Evolutionary conservation across 1,139 yeast genomes (phyloP).

Genomic region (Blastobotrys buckinghamii): DNA sequence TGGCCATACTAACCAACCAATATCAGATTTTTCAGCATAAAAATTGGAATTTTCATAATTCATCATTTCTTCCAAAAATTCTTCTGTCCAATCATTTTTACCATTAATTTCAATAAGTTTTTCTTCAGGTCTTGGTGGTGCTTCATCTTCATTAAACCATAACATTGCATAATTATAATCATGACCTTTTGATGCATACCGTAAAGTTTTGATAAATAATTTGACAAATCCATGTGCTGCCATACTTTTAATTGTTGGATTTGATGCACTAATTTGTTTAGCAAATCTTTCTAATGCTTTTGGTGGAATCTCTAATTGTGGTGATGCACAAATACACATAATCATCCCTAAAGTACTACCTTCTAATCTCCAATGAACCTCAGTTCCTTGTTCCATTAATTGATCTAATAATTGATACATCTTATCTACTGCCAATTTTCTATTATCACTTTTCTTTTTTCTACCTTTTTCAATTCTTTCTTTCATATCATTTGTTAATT

Average conservation of each 20-base stretch:
- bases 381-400: constrained; percentile 16
- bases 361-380: constrained; percentile 64
- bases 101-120: constrained; percentile 40
- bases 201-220: constrained; percentile 47
- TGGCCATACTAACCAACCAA: constrained; percentile 84
- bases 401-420: constrained; percentile 16
- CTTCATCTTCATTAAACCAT: constrained; percentile 35
- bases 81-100: constrained; percentile 34
- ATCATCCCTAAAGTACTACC: constrained; percentile 41
- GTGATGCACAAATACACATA: constrained; percentile 23
- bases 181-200: constrained; percentile 51
- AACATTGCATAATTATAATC: constrained; percentile 28
- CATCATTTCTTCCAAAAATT: constrained; percentile 51
- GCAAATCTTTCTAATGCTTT: constrained; percentile 46
- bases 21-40: constrained; percentile 41
- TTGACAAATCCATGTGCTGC: constrained; percentile 61
- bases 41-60: constrained; percentile 31
- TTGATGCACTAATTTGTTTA: constrained; percentile 54
- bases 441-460: constrained; percentile 46
- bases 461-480: constrained; percentile 42
- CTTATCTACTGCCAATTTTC: constrained; percentile 20
- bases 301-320: constrained; percentile 38
- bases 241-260: constrained; percentile 63
- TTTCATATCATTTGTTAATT: constrained; percentile 38
- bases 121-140: constrained; percentile 36